A percentile compares a stretch with the other conserved stretches of the same genome.
These are phyloP conservation scores for Camellia oleifera DNA, from an alignment of 179 eudicot genomes.

Conservation along the genomic window DNA sequence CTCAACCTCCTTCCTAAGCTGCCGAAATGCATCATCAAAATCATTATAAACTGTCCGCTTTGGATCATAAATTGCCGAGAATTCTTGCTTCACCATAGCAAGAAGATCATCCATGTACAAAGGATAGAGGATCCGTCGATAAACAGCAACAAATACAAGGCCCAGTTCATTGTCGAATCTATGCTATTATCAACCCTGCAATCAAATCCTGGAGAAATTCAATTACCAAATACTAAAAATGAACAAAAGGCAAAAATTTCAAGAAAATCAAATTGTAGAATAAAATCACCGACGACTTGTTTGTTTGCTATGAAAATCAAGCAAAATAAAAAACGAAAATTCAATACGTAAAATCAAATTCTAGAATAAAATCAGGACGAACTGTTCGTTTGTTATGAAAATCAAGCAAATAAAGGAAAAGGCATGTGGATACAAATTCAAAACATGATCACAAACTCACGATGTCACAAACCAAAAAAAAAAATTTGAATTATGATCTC, in stretches of 20 bases:
- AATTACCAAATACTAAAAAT: background rate
- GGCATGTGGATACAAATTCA: background rate
- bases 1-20: constrained; percentile 89
- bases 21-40: constrained; percentile 74
- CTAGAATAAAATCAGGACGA: background rate
- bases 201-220: constrained; percentile 1
- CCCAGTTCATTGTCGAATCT: constrained; percentile 77
- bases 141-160: constrained; percentile 93
- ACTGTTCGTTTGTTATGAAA: background rate
- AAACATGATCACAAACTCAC: background rate
- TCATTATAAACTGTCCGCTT: constrained; percentile 58
- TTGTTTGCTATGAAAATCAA: background rate
- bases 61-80: constrained; percentile 80
- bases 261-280: background rate
- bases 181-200: constrained; percentile 23
- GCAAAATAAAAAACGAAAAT: background rate
- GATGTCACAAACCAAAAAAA: background rate
- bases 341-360: background rate
- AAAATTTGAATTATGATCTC: too few relatives aligned
- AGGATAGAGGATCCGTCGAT: constrained; percentile 78
- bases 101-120: constrained; percentile 92
- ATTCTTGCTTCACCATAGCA: constrained; percentile 80
- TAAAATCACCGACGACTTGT: background rate
- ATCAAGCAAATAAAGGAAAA: background rate
- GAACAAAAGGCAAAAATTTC: background rate